Percentiles rank a stretch among this genome's conserved stretches.
Conservation (phyloP, 2,329 filamentous ascomycete genomes). For the Nemania bipapillata region DNA sequence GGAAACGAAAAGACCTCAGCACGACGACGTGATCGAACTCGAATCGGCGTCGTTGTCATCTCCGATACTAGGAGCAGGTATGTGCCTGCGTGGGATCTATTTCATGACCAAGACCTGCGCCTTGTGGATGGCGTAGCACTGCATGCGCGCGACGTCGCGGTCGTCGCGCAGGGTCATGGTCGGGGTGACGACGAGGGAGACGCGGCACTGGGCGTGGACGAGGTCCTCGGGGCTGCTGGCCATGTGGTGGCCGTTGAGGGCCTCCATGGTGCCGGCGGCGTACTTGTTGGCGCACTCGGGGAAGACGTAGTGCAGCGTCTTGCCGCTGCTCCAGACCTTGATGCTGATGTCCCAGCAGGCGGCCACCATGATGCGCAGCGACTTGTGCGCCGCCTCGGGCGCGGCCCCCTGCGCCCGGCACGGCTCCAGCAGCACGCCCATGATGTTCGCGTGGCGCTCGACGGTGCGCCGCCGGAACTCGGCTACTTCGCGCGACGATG, state of each 20-base stretch:
- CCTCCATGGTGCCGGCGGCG: slow-evolving; percentile 45
- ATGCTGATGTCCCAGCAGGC: slow-evolving; percentile 47
- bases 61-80: background rate
- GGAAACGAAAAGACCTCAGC: background rate
- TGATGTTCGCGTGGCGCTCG: slow-evolving; percentile 41
- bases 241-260: slow-evolving; percentile 43
- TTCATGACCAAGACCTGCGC: slow-evolving; percentile 51
- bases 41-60: background rate
- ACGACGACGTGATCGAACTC: background rate
- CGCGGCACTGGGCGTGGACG: slow-evolving; percentile 43
- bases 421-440: slow-evolving; percentile 45
- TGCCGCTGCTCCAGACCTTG: slow-evolving; percentile 48
- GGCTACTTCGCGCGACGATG: slow-evolving; percentile 19
- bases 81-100: slow-evolving; percentile 32
- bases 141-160: slow-evolving; percentile 39
- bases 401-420: slow-evolving; percentile 39
- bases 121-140: slow-evolving; percentile 45
- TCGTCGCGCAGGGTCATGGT: slow-evolving; percentile 47
- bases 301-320: slow-evolving; percentile 50
- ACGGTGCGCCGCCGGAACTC: slow-evolving; percentile 42
- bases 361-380: slow-evolving; percentile 43
- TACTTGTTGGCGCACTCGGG: slow-evolving; percentile 47
- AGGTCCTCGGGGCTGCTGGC: slow-evolving; percentile 38
- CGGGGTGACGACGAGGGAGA: slow-evolving; percentile 49
- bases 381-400: slow-evolving; percentile 37